phyloP scores from a whole-genome alignment of 441 rosid genomes.

The Populus trichocarpa region DNA sequence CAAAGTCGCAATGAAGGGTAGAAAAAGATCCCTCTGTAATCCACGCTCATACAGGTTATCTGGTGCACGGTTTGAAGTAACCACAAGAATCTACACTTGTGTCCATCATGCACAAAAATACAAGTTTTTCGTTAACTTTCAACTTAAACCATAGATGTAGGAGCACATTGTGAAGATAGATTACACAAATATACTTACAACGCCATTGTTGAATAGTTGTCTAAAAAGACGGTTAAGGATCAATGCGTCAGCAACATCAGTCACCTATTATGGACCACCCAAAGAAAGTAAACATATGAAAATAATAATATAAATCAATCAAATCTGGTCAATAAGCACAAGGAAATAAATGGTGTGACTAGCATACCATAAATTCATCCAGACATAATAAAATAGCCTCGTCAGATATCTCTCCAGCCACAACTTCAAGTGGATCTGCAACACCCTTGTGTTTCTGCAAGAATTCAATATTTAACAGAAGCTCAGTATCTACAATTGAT shows the following conservation, averaged over 20 bases:
- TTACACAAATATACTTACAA: conserved; percentile 49
- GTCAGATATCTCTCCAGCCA: conserved; percentile 93
- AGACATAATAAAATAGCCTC: conserved; percentile 83
- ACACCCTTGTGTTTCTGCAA: conserved; percentile 91
- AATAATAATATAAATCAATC: background rate
- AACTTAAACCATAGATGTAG: conserved; percentile 6
- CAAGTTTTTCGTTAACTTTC: conserved; percentile 15
- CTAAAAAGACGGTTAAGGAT: conserved; percentile 80
- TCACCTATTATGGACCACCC: conserved; percentile 45
- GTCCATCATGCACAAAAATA: conserved; percentile 30
- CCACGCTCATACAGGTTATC: conserved; percentile 94
- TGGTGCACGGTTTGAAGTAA: conserved; percentile 96
- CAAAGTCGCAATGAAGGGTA: conserved; percentile 81
- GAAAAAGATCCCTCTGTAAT: conserved; percentile 91
- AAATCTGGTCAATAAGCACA: background rate
- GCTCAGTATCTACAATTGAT: conserved; percentile 5
- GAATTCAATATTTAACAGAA: conserved; percentile 13
- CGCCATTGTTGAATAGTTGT: conserved; percentile 80
- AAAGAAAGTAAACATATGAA: conserved; percentile 2
- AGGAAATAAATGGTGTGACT: conserved; percentile 3
- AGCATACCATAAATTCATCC: conserved; percentile 95
- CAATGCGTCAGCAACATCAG: conserved; percentile 88
- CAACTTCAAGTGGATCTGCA: conserved; percentile 97
- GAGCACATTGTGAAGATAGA: background rate
- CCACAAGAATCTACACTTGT: conserved; percentile 76